Conservation (phyloP, 495 filamentous ascomycete genomes). For the Hypoxylon fragiforme region DNA sequence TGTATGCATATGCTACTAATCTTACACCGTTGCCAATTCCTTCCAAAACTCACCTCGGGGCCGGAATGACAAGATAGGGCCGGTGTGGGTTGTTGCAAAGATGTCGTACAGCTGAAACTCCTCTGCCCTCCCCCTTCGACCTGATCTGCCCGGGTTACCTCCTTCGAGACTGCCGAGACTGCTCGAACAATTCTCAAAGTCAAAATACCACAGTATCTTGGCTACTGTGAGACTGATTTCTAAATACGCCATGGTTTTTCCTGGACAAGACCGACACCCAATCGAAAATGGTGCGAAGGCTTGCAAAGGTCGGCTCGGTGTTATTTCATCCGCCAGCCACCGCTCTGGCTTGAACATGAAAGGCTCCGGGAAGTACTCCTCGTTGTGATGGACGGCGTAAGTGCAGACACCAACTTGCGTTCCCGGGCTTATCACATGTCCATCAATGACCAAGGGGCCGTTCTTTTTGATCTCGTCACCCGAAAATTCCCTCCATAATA, state of each 20-base stretch:
- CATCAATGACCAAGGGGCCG: slow-evolving; percentile 29
- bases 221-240: slow-evolving; percentile 45
- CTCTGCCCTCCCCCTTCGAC: slow-evolving; percentile 24
- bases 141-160: slow-evolving; percentile 9
- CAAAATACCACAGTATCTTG: slow-evolving; percentile 46
- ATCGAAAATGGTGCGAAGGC: slow-evolving; percentile 36
- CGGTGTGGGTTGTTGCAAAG: slow-evolving; percentile 6
- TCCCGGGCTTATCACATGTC: slow-evolving; percentile 30
- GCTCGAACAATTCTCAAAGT: slow-evolving; percentile 37
- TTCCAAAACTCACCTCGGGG: slow-evolving; percentile 5
- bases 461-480: slow-evolving; percentile 7
- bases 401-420: slow-evolving; percentile 42
- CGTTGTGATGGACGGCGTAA: slow-evolving; percentile 49
- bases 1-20: not conserved
- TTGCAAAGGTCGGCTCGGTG: not conserved
- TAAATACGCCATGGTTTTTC: slow-evolving; percentile 40
- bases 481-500: slow-evolving; percentile 48
- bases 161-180: not conserved
- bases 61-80: slow-evolving; percentile 3
- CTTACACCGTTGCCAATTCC: not conserved
- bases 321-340: slow-evolving; percentile 39
- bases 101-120: slow-evolving; percentile 46
- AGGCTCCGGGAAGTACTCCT: slow-evolving; percentile 44
- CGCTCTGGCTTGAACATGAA: slow-evolving; percentile 48
- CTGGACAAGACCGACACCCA: slow-evolving; percentile 39